Conservation (phyloP, 148 eudicot genomes). For the Rhododendron molle region DNA sequence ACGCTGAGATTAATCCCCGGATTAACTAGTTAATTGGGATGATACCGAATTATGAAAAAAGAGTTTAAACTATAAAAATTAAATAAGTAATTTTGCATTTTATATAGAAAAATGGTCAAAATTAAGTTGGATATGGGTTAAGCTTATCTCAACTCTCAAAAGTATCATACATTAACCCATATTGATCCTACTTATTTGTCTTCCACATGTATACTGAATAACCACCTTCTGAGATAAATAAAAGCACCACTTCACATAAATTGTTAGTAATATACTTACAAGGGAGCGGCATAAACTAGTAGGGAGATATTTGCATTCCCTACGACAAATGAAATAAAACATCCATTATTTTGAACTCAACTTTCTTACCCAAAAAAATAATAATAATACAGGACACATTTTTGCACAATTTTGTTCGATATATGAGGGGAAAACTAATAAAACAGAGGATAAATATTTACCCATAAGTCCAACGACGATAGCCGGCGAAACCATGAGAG, state of each 20-base stretch:
- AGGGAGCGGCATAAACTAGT: constrained; percentile 11
- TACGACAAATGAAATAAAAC: not conserved
- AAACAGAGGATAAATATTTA: not conserved
- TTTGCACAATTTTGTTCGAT: not conserved
- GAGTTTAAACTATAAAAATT: too few species aligned
- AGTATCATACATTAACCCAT: too few species aligned
- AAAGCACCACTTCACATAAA: not conserved
- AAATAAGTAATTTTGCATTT: too few species aligned
- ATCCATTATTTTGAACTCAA: not conserved
- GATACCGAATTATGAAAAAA: too few species aligned
- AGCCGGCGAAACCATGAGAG: constrained; percentile 7
- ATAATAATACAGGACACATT: not conserved
- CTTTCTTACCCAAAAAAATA: not conserved
- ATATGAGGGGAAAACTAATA: not conserved
- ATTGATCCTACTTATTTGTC: too few species aligned
- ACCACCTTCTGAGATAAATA: too few species aligned
- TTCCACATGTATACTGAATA: too few species aligned
- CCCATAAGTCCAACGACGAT: constrained; percentile 19
- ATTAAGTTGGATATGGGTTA: too few species aligned
- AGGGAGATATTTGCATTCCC: constrained; percentile 11
- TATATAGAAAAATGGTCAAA: too few species aligned
- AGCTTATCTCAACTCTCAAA: too few species aligned
- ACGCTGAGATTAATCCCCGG: too few species aligned
- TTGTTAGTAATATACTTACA: constrained; percentile 1
- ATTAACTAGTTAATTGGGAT: too few species aligned